Conservation (phyloP, 202 grass and related monocot genomes). For the Panicum virgatum region DNA sequence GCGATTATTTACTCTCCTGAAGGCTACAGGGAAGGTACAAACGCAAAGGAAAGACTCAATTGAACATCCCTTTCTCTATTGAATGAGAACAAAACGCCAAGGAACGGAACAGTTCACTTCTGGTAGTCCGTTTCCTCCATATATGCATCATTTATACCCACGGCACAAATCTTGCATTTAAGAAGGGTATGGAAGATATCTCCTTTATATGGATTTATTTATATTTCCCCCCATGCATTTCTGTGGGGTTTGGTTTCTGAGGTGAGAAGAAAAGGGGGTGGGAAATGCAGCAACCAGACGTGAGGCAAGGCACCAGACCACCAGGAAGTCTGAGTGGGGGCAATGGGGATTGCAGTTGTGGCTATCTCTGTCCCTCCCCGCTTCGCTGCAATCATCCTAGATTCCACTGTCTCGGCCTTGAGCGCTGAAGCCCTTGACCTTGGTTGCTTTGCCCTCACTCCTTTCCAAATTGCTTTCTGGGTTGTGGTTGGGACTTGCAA, state of each 20-base stretch:
- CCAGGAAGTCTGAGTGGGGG: constrained; percentile 45
- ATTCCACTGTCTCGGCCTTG: constrained; percentile 27
- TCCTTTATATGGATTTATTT: constrained; percentile 22
- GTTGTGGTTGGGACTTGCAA: constrained; percentile 46
- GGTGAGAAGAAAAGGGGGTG: constrained; percentile 25
- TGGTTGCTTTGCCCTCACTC: constrained; percentile 50
- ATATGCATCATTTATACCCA: constrained; percentile 25
- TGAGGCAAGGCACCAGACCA: constrained; percentile 30
- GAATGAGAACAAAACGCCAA: constrained; percentile 36
- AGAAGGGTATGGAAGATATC: constrained; percentile 36
- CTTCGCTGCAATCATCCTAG: constrained; percentile 2
- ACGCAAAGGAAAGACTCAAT: constrained; percentile 35
- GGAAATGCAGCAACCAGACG: constrained; percentile 32
- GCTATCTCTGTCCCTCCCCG: constrained; percentile 21
- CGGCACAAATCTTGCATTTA: constrained; percentile 29
- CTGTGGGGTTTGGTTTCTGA: neutral
- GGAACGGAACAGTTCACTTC: constrained; percentile 16
- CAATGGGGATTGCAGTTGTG: constrained; percentile 43
- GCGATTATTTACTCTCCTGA: constrained; percentile 20
- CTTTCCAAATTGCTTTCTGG: constrained; percentile 38
- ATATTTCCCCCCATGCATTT: constrained; percentile 27
- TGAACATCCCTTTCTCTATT: constrained; percentile 38
- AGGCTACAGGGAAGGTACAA: constrained; percentile 42
- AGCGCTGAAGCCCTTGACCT: constrained; percentile 44
- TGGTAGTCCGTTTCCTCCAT: constrained; percentile 30